Evolutionary conservation across 164 flowering plant genomes (phyloP).

Genomic region (grape (Vitis vinifera)): ASM3070453v1 NC_081805.1:6933501-6934000

Average conservation of each 20-base stretch:
- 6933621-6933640: not conserved
- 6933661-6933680: conserved; percentile 49
- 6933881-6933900: conserved; percentile 69
- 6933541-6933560: too few species aligned
- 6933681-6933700: conserved; percentile 64
- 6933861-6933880: conserved; percentile 68
- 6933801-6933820: conserved; percentile 21
- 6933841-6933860: conserved; percentile 25
- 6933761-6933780: not conserved
- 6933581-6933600: too few species aligned
- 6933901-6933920: conserved; percentile 41
- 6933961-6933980: too few species aligned
- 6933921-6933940: not conserved
- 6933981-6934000: too few species aligned
- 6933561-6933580: too few species aligned
- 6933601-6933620: not conserved
- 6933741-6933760: conserved; percentile 3
- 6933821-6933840: conserved; percentile 65
- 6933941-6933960: not conserved
- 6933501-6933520: too few species aligned
- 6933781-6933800: not conserved
- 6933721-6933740: conserved; percentile 55
- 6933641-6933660: conserved; percentile 70
- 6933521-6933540: too few species aligned
- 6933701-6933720: conserved; percentile 67